Evolutionary conservation across 257 asterid species (phyloP), one percentile per base, ranked within the genome.

Genomic region (Przewalskia tangutica): DNA sequence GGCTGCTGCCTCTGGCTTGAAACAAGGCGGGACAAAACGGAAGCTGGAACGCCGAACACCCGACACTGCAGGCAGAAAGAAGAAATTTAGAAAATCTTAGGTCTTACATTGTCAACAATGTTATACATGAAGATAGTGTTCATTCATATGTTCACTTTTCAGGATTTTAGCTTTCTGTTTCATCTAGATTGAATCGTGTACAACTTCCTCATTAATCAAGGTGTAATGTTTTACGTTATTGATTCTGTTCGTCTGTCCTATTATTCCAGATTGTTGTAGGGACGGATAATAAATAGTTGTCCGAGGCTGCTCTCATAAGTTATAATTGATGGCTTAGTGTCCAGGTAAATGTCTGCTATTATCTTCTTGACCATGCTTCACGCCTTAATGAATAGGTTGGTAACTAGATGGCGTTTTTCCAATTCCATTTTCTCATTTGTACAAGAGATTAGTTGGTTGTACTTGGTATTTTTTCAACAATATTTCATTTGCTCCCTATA

Each of bases 11-110:
- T 82, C 86, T 82, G 82, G 85, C 81, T 36, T 84, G 2, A 82
- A 88, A 84, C 83, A 83, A 79, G 82, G 64, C 42, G 99, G 98
- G 79, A 81, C 84, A 0, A 96, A 96, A 81, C 85, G 97, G 81
- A 94, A 94, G 89, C 55, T 86, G 9, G 89, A 90, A 38, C 85
- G 85, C 80, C 92, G 88, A 81, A 91, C 93, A 20, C 97, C 98
- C 9, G 89, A 81, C 20, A 89, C 80, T 76, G 88, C 73, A 77
- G 87, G 87, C 56, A 90, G 84, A 60, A 90, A 93, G 88, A 94
- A 92, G 91, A 95, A 91, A 84, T 83, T 89, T 34, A 90, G 93
- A 89, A 93, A 89, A 80, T 87, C 86, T 81, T 85, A 77, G 76
- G 89, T 83, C 59, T 16, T 65, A 50, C 77, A 64, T 64, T n/a